Percentiles rank a stretch among this genome's conserved stretches.
phyloP scores from a whole-genome alignment of 148 eudicot genomes.

The Chenopodium album region DNA sequence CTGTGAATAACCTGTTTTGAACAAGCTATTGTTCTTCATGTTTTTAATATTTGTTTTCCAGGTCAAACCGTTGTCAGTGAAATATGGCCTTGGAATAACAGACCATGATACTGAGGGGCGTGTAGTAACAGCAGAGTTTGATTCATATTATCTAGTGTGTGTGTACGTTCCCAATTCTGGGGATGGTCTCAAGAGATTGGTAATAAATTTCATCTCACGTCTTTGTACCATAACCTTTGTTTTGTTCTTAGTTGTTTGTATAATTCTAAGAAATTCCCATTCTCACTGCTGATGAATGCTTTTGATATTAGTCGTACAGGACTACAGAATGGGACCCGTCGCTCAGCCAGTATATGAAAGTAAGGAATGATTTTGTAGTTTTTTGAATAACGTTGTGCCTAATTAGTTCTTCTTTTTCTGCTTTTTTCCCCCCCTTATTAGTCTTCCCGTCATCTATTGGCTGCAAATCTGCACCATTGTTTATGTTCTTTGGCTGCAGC shows the following conservation, averaged over 20 bases:
- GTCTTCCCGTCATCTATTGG: neutral
- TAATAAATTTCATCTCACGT: slow-evolving; percentile 28
- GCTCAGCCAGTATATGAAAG: slow-evolving; percentile 84
- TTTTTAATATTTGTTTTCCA: slow-evolving; percentile 35
- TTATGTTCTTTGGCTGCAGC: neutral
- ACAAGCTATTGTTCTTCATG: neutral
- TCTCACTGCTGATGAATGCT: slow-evolving; percentile 5
- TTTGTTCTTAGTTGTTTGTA: neutral
- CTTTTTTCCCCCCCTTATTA: neutral
- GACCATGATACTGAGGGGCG: slow-evolving; percentile 97
- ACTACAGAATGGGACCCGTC: slow-evolving; percentile 80
- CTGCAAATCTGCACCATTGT: neutral
- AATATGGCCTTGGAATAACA: slow-evolving; percentile 80
- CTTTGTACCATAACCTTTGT: neutral
- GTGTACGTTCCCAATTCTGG: slow-evolving; percentile 96
- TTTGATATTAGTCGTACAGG: slow-evolving; percentile 74
- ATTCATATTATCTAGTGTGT: slow-evolving; percentile 64
- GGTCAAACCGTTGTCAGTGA: slow-evolving; percentile 83
- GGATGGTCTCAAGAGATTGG: slow-evolving; percentile 92
- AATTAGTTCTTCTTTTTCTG: neutral
- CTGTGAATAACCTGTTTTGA: neutral
- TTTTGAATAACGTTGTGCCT: neutral
- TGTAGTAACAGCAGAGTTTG: slow-evolving; percentile 86
- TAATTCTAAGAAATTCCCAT: neutral
- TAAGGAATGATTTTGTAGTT: slow-evolving; percentile 31